A percentile compares a stretch with the other conserved stretches of the same genome.
These are phyloP conservation scores for Neofusicoccum sp. DNA, from an alignment of 2,329 filamentous ascomycete species.

Conservation along the genomic window DNA sequence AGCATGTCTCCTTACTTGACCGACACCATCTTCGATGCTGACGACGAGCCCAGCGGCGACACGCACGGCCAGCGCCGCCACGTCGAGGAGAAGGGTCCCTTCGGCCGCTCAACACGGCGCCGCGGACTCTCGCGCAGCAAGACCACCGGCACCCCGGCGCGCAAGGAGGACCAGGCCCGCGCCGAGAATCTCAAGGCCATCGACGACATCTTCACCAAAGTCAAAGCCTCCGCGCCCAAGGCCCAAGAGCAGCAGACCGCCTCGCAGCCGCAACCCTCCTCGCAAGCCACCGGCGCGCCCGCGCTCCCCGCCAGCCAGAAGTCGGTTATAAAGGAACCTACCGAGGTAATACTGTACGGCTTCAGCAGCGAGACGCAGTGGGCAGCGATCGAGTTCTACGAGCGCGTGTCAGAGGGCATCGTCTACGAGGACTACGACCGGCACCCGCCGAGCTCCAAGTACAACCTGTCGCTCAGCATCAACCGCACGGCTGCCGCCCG, in stretches of 20 bases:
- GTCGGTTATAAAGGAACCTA: constrained; percentile 54
- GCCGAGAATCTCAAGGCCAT: constrained; percentile 45
- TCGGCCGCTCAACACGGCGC: constrained; percentile 52
- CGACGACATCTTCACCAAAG: constrained; percentile 46
- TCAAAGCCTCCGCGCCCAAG: constrained; percentile 24
- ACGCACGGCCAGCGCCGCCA: constrained; percentile 52
- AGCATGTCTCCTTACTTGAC: constrained; percentile 9
- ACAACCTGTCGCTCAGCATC: constrained; percentile 69
- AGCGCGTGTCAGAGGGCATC: constrained; percentile 72
- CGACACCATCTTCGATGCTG: constrained; percentile 25
- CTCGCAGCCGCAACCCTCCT: constrained; percentile 14
- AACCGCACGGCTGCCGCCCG: constrained; percentile 69
- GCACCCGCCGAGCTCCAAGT: constrained; percentile 72
- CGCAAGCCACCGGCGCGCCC: constrained; percentile 37
- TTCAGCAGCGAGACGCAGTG: constrained; percentile 70
- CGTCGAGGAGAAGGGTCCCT: constrained; percentile 61
- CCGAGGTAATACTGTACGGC: constrained; percentile 82
- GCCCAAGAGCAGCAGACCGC: neutral
- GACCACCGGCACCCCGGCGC: constrained; percentile 58
- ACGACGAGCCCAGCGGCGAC: constrained; percentile 24
- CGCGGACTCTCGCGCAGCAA: constrained; percentile 51
- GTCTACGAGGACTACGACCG: constrained; percentile 94
- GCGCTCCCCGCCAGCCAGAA: constrained; percentile 33
- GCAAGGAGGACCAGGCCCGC: constrained; percentile 53
- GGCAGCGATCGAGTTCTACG: constrained; percentile 85